Evolutionary conservation across 2,329 filamentous ascomycete species (phyloP).

Genomic region (Arthrocladium fulminans): DNA sequence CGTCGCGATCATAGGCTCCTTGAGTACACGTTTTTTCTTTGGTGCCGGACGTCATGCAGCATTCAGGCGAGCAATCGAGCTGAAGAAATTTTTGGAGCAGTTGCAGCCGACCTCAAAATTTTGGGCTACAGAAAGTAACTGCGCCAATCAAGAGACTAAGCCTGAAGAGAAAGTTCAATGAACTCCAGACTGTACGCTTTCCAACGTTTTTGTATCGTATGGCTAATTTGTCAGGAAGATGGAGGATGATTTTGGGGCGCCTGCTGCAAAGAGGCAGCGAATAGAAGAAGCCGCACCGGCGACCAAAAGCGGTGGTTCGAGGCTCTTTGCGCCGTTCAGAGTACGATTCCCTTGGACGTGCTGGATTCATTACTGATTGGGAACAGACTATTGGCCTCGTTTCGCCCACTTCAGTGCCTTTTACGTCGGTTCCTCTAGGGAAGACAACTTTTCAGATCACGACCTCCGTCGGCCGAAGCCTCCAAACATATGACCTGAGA

Average conservation of each 20-base stretch:
- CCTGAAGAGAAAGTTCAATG: too few species aligned
- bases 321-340: slow-evolving; percentile 87
- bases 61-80: not conserved
- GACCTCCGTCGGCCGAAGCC: slow-evolving; percentile 77
- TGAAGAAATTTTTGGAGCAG: slow-evolving; percentile 3
- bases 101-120: slow-evolving; percentile 6
- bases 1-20: not conserved
- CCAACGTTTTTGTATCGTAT: not conserved
- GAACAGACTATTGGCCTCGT: slow-evolving; percentile 83
- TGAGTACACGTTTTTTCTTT: too few species aligned
- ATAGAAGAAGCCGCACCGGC: slow-evolving; percentile 35
- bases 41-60: slow-evolving; percentile 7
- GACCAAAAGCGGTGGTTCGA: slow-evolving; percentile 49
- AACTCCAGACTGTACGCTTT: too few species aligned
- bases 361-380: too few species aligned
- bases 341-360: too few species aligned
- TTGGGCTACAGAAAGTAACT: not conserved
- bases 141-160: not conserved
- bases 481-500: slow-evolving; percentile 93
- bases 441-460: slow-evolving; percentile 97
- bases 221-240: not conserved
- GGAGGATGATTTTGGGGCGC: slow-evolving; percentile 41
- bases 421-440: slow-evolving; percentile 77
- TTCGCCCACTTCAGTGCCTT: slow-evolving; percentile 81
- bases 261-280: slow-evolving; percentile 70